Evolutionary conservation across 768 basidiomycete species (phyloP).

Genomic region (Tulasnella sp.): DNA sequence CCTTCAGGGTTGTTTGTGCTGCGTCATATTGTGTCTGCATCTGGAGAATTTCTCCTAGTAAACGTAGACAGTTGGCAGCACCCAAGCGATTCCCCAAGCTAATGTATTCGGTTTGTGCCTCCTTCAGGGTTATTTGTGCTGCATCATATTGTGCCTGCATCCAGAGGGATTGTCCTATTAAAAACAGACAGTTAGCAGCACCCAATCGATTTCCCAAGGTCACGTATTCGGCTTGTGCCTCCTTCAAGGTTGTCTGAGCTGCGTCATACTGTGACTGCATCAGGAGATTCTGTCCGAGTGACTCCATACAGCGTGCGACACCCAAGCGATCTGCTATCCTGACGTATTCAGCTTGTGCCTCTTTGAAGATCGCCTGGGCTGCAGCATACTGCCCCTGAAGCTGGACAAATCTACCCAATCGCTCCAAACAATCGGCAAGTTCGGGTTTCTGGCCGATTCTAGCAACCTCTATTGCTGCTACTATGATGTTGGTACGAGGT

Average conservation of each 20-base stretch:
- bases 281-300: background rate
- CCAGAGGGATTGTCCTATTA: too few relatives aligned
- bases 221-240: background rate
- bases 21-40: background rate
- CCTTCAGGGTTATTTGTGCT: background rate
- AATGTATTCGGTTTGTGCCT: background rate
- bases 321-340: background rate
- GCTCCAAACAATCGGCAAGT: background rate
- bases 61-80: background rate
- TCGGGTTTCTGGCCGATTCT: background rate
- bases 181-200: background rate
- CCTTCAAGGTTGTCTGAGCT: too few relatives aligned
- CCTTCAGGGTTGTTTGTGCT: background rate
- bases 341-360: background rate
- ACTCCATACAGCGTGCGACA: background rate
- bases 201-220: background rate
- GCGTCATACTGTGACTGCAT: background rate
- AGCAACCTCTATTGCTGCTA: background rate
- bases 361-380: background rate
- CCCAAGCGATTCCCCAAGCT: background rate
- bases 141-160: background rate
- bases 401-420: too few relatives aligned
- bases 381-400: too few relatives aligned
- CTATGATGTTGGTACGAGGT: background rate
- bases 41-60: background rate